Evolutionary conservation across 306 rosid species (phyloP).

Genomic region (Rosa persica): DNA sequence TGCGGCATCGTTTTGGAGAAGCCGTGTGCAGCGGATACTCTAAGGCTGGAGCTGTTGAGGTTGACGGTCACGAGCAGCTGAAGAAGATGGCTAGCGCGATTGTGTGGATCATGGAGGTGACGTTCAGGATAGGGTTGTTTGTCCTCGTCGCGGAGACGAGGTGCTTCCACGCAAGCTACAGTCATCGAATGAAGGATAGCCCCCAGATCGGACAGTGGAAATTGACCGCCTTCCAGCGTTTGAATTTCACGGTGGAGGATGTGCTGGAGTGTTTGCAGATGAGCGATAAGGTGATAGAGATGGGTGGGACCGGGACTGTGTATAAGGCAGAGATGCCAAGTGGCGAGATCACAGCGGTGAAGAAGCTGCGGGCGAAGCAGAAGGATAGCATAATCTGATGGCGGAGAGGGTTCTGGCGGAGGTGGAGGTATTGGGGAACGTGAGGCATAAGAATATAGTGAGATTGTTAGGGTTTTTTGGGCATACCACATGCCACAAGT

Average conservation of each 20-base stretch:
- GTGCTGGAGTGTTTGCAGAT: constrained; percentile 71
- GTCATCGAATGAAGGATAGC: constrained; percentile 36
- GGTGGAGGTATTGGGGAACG: constrained; percentile 90
- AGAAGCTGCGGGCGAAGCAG: constrained; percentile 79
- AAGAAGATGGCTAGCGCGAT: constrained; percentile 74
- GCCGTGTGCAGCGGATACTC: constrained; percentile 54
- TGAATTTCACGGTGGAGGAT: constrained; percentile 88
- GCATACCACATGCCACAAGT: too few species aligned
- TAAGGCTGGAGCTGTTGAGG: constrained; percentile 30
- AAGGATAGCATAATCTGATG: constrained; percentile 63
- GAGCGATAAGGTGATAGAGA: constrained; percentile 73
- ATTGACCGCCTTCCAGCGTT: constrained; percentile 79
- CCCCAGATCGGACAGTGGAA: constrained; percentile 78
- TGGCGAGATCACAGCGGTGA: constrained; percentile 90
- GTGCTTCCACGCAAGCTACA: constrained; percentile 72
- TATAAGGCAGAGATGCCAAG: constrained; percentile 89
- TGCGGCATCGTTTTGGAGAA: constrained; percentile 63
- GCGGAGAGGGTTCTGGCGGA: constrained; percentile 86
- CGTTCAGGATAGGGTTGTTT: constrained; percentile 81
- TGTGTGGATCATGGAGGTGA: constrained; percentile 85
- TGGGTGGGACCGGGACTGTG: constrained; percentile 91
- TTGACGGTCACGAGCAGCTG: constrained; percentile 44
- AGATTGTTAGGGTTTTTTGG: constrained; percentile 87
- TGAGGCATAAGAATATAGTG: constrained; percentile 95
- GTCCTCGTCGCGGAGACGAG: constrained; percentile 80